A percentile compares a stretch with the other conserved stretches of the same genome.
Evolutionary conservation across 2,329 filamentous ascomycete genomes (phyloP).

Genomic region (Talaromyces funiculosus): DNA sequence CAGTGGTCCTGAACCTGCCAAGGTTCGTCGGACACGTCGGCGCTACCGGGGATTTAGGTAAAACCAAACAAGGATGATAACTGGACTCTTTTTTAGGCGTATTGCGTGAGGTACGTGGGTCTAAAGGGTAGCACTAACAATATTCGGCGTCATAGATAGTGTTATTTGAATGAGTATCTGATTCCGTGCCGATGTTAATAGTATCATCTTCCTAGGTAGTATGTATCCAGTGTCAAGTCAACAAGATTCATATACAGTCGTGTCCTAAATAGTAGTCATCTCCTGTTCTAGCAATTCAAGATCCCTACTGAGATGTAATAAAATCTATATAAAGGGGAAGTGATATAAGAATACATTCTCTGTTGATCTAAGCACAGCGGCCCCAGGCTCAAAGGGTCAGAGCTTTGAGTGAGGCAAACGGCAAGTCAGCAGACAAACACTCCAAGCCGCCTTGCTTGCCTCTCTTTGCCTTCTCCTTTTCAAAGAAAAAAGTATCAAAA

Average conservation of each 20-base stretch:
- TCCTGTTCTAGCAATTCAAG: too few species aligned
- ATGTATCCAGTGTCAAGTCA: not conserved
- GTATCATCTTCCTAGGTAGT: not conserved
- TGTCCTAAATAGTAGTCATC: not conserved
- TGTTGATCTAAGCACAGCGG: too few species aligned
- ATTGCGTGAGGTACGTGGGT: not conserved
- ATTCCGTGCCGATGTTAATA: not conserved
- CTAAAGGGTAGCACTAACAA: not conserved
- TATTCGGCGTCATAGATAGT: constrained; percentile 7
- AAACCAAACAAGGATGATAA: not conserved
- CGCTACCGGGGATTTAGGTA: constrained; percentile 27
- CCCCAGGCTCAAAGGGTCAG: not conserved
- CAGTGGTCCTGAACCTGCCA: constrained; percentile 20
- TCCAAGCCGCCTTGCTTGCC: not conserved
- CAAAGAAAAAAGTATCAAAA: too few species aligned
- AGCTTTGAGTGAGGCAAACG: not conserved
- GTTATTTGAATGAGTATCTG: constrained; percentile 3
- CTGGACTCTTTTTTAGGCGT: not conserved
- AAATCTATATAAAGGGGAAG: not conserved
- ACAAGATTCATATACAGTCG: not conserved
- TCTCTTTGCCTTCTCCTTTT: too few species aligned
- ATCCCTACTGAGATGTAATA: not conserved
- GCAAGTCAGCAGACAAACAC: not conserved
- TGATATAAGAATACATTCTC: not conserved
- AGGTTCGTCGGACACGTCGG: constrained; percentile 26